Percentiles rank a stretch among this genome's conserved stretches.
Evolutionary conservation across 75 land plant genomes (phyloP).

Genomic region (Isoetes taiwanensis): DNA sequence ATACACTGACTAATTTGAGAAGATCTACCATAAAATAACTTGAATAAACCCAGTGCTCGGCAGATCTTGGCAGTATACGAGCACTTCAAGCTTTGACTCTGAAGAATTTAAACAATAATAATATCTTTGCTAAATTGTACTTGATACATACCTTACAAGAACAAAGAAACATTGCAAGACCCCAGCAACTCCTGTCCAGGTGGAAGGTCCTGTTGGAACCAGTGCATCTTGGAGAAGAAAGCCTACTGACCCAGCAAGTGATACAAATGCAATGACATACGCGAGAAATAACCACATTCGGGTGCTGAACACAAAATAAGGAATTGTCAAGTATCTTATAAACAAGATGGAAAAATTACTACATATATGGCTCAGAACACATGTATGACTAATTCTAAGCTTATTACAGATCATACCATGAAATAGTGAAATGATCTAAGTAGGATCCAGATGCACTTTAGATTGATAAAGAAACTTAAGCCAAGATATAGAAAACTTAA

Average conservation of each 20-base stretch:
- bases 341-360: too few relatives aligned
- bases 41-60: neutral
- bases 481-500: neutral
- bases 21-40: neutral
- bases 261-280: constrained; percentile 87
- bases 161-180: constrained; percentile 85
- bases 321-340: neutral
- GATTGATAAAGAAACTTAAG: too few relatives aligned
- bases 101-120: neutral
- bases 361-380: too few relatives aligned
- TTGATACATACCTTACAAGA: constrained; percentile 49
- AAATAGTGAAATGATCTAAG: too few relatives aligned
- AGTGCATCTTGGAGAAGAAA: constrained; percentile 72
- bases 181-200: constrained; percentile 94
- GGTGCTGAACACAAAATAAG: constrained; percentile 40
- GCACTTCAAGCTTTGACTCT: neutral
- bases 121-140: neutral
- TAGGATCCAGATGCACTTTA: too few relatives aligned
- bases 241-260: constrained; percentile 82
- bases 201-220: constrained; percentile 40
- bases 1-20: neutral
- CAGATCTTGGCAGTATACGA: neutral
- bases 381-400: too few relatives aligned
- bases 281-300: constrained; percentile 93
- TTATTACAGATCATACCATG: too few relatives aligned